Percentiles rank a stretch among this genome's conserved stretches.
Conservation (phyloP, 169 alveolate genomes). For the Plasmodium sp. region DNA sequence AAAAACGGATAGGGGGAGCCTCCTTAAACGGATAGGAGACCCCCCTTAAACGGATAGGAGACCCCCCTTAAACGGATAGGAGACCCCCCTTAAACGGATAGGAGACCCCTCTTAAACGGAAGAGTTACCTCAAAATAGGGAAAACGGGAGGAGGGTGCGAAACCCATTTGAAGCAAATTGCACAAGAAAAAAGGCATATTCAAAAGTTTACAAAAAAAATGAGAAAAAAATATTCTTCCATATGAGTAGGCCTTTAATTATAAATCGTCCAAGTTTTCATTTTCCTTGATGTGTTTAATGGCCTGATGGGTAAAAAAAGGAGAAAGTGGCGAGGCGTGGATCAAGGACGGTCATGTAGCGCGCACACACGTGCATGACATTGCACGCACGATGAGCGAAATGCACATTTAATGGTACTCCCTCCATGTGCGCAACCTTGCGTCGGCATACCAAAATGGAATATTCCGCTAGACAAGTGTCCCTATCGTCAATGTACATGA, state of each 20-base stretch:
- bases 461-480: conserved; percentile 70
- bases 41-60: not conserved
- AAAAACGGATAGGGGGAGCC: not conserved
- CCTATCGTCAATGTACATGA: conserved; percentile 66
- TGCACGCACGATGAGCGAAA: not conserved
- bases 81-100: not conserved
- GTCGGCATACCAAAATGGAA: conserved; percentile 49
- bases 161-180: not conserved
- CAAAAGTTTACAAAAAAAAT: not conserved
- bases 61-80: not conserved
- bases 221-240: not conserved
- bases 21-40: not conserved
- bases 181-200: not conserved
- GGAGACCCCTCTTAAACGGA: not conserved
- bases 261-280: conserved; percentile 62
- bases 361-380: not conserved
- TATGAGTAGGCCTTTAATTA: not conserved
- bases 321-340: not conserved
- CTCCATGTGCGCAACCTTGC: not conserved
- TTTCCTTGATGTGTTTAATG: conserved; percentile 72
- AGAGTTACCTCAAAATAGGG: not conserved
- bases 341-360: not conserved
- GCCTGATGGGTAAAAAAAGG: conserved; percentile 27
- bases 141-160: not conserved
- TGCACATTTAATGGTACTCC: not conserved